Base-by-base conservation (phyloP, 2,329 filamentous ascomycete genomes). In the Pseudocercospora fuligena region DNA sequence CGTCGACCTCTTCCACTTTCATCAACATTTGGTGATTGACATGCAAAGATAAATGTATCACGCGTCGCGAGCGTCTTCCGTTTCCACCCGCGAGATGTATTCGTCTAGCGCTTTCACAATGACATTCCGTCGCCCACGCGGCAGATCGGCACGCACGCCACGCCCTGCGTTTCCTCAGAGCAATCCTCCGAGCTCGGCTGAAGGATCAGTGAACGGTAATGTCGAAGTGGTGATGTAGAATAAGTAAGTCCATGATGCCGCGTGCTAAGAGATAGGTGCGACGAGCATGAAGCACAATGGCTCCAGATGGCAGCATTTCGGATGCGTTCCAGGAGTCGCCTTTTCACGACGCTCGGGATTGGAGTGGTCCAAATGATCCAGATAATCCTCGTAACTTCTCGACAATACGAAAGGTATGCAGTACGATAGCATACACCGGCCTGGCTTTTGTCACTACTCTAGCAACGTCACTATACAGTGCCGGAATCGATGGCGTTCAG, bases 381-480 rank as follows among this genome's bases (percentile, higher is more conserved):
- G 74, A 69, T 6, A 73, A 77, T 51, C 76, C 76, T 21, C 68
- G 74, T 6, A 77, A 77, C 66, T 78, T 74, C 69, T 70, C 71
- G n/a, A 54, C 71, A 14, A 23, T 40, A 8, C 64, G 69, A 2
- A 70, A 72, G 23, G 57, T 73, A 46, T 70, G 65, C 54, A 71
- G 73, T 6, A 76, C 72, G 4, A 43, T 72, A 16, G 67, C 74
- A 33, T 73, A 74, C 27, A 76, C 71, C 16, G 64, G 73, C 12
- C 66, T 76, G 25, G 74, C 75, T 3, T 77, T 77, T 33, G 74
- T 75, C 14, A 77, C 71, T 46, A 75, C 75, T 9, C 71, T 77
- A 33, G 75, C 73, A 19, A 74, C 74, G 5, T 74, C 75, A 7
- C 69, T 77, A 2, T 77, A 77, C 69, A 76, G 71, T 36, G 68